Evolutionary conservation across 768 basidiomycete genomes (phyloP), one percentile per base, ranked within the genome.

Genomic region (Cyclocybe cylindracea): DNA sequence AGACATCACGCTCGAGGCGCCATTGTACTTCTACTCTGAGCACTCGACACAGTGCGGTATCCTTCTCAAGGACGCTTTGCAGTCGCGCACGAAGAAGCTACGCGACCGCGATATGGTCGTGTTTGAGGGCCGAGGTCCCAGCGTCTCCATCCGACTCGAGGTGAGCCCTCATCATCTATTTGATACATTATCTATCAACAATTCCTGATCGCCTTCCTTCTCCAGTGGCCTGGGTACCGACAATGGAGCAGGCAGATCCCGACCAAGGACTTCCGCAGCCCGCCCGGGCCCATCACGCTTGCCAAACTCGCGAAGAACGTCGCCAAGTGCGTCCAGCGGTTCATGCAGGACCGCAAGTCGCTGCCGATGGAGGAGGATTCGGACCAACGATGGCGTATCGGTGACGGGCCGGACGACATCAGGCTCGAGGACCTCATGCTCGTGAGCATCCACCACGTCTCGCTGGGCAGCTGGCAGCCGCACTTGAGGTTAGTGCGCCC

Each of bases 201-300:
- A 5, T 24, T 24, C 3, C 5, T 24, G 24, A 24, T 24, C 24
- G 24, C 5, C 24, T 24, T 5, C 44, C 31, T 36, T 18, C 52
- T 53, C 58, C 24, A 91, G 89, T 91, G 89, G 89, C 88, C 87
- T 4, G 87, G 89, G 1, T 91, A 91, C 58, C 72, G 81, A 31
- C 78, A 82, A 41, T 91, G 87, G 87, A 87, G 84, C 50, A 78
- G 86, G 49, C 89, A 91, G 63, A 91, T 91, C 54, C 89, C 89
- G 7, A 91, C 89, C 1, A 83, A 84, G 65, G 89, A 91, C 66
- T 91, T 90, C 64, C 79, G 81, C 36, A 89, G 81, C 55, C 88
- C 89, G 0, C 89, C 87, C 36, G 80, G 86, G 5, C 88, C 85
- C 3, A 89, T 91, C 58, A 91, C 89, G 1, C 77, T 80, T 46